Base-by-base conservation (phyloP, 306 rosid species). In the Amphicarpaea edgeworthii region DNA sequence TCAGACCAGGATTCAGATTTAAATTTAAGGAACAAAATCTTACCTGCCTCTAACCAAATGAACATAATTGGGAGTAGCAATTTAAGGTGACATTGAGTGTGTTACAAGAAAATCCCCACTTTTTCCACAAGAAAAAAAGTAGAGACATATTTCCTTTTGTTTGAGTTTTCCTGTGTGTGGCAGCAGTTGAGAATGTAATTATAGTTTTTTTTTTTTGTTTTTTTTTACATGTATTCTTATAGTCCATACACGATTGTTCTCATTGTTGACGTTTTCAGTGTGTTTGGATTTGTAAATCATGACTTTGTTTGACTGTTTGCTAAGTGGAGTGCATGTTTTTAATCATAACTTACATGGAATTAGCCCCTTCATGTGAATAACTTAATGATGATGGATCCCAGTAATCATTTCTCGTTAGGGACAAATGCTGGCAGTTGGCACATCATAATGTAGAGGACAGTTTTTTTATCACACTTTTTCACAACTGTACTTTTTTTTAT, bases 1-100 rank as follows among this genome's bases (percentile, higher is more conserved):
- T 83, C 90, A 58, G 91, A 93, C 23, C 17, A 65, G n/a, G 80
- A 74, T 69, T 70, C 82, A 81, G 90, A 88, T 64, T 73, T 72
- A 45, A 79, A 88, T 64, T 73, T 72, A 45, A 79, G 77, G 58
- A 85, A 41, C 77, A 81, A 74, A 34, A 77, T 72, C 14, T 66
- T 69, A 71, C 50, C 81, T 23, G 45, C 81, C 37, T 76, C 86
- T 28, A 79, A 79, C 75, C 85, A 62, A 70, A 73, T 85, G 20
- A 87, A 79, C 77, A 88, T 85, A 84, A 59, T 74, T 77, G 85
- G 83, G 41, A 86, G 81, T 75, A 21, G 81, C 57, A 79, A 69
- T 77, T 77, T 85, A 55, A 88, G 89, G 84, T 94, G 88, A 90
- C 77, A 17, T 59, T 84, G 30, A 66, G 50, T 73, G 49, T 26